Base-by-base conservation (phyloP, 1,284 basidiomycete genomes). In the Singerocomus inundabilis region DNA sequence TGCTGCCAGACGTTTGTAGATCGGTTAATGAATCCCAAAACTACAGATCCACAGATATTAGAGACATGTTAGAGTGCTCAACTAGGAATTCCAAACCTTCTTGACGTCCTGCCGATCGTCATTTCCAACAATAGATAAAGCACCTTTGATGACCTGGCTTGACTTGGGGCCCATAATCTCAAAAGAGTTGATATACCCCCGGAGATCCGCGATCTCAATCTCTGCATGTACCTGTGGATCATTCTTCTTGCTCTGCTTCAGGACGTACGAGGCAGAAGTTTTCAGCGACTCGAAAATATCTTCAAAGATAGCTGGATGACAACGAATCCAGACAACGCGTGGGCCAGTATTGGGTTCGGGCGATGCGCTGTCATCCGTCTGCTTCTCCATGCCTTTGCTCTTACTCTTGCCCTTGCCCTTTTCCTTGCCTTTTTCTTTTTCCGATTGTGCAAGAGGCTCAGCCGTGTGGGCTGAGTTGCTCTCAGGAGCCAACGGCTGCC, bases 121-220 rank as follows among this genome's bases (percentile, higher is more conserved):
- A 0, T 74, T 73, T 10, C 73, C 69, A 10, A 78, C 74, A 8
- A 84, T 78, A 25, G 73, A 79, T 41, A 95, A 62, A 1, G 85
- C 84, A 16, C 91, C 88, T 57, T 79, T 81, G 44, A 96, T 68
- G 8, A 94, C 80, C 60, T 89, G 86, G 50, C 80, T 91, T 0
- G 90, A 78, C 62, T 85, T 86, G 1, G 89, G 88, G 3, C 93
- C 93, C 73, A 88, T 86, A 16, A 96, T 80, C 63, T 97, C 92
- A 58, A 94, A 93, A 3, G 84, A 76, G 52, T 90, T 91, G 30
- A 93, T 62, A 42, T 84, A 77, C 4, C 80, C 80, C 40, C 84
- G 72, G 41, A 93, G 64, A 65, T 93, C 87, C 4, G 77, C 73
- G 11, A 93, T 74, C 55, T 88, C 81, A 5, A 93, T 68, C 29